phyloP scores from a whole-genome alignment of 75 land plant genomes.

The Cryptomeria japonica region DNA sequence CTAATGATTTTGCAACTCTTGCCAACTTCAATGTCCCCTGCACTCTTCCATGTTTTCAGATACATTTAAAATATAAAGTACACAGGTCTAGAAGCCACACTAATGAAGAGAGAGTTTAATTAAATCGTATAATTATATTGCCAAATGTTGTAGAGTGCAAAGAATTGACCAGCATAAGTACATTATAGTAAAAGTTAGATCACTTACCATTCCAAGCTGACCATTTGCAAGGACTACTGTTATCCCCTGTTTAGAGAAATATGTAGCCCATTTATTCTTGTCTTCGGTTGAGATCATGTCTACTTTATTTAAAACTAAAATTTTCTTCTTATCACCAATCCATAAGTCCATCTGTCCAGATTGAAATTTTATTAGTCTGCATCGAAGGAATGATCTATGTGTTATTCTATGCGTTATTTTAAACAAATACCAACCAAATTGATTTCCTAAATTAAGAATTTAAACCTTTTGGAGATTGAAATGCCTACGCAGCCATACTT shows the following conservation, averaged over 20 bases:
- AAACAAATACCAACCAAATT: neutral
- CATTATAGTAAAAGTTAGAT: neutral
- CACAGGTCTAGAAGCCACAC: neutral
- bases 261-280: constrained; percentile 89
- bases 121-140: neutral
- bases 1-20: constrained; percentile 77
- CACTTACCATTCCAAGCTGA: constrained; percentile 72
- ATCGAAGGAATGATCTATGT: constrained; percentile 1
- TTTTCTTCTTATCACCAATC: constrained; percentile 82
- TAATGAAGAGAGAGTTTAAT: neutral
- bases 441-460: neutral
- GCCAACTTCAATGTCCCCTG: constrained; percentile 87
- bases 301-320: constrained; percentile 88
- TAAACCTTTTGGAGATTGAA: neutral
- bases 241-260: constrained; percentile 67
- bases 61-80: neutral
- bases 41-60: constrained; percentile 14
- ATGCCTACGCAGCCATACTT: neutral
- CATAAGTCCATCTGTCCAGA: constrained; percentile 77
- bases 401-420: neutral
- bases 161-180: neutral
- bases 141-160: constrained; percentile 1
- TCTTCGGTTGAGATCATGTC: constrained; percentile 92
- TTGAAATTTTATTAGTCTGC: neutral
- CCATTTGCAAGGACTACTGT: constrained; percentile 85